Percentiles rank a stretch among this genome's conserved stretches.
Evolutionary conservation across 108 stramenopile genomes (phyloP).

Genomic region (Nitzschia sp.): DNA sequence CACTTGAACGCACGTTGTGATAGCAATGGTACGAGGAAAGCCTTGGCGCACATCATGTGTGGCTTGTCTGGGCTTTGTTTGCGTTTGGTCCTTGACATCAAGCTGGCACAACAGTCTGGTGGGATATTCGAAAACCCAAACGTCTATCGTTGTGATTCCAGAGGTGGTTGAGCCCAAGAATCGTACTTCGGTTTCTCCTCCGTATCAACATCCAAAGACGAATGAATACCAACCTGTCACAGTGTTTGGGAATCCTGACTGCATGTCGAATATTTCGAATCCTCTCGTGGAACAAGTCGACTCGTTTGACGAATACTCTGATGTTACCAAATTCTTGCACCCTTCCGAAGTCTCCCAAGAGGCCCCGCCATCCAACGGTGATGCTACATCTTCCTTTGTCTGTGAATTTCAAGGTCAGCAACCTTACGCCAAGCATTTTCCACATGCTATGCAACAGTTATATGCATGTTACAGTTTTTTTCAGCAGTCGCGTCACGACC

Average conservation of each 20-base stretch:
- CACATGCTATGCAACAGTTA: constrained; percentile 49
- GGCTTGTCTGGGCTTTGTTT: too few relatives aligned
- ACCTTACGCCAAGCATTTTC: constrained; percentile 28
- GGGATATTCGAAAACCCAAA: not conserved
- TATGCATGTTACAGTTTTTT: constrained; percentile 40
- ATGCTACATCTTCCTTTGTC: not conserved
- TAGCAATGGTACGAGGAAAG: too few relatives aligned
- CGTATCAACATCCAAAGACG: not conserved
- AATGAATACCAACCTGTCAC: constrained; percentile 2
- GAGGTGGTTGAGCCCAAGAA: not conserved
- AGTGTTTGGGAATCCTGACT: not conserved
- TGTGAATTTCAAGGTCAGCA: constrained; percentile 6
- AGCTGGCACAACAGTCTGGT: not conserved
- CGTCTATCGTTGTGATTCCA: not conserved
- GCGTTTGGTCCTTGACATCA: not conserved
- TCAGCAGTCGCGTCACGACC: constrained; percentile 8
- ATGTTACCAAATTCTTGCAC: not conserved
- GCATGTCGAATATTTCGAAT: not conserved
- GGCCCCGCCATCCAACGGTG: not conserved
- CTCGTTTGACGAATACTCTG: not conserved
- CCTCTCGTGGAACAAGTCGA: not conserved
- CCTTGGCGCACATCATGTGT: too few relatives aligned
- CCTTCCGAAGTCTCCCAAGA: not conserved
- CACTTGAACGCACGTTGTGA: too few relatives aligned
- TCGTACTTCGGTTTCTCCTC: not conserved